phyloP scores from a whole-genome alignment of 169 alveolate species.

The Theileria equi region DNA sequence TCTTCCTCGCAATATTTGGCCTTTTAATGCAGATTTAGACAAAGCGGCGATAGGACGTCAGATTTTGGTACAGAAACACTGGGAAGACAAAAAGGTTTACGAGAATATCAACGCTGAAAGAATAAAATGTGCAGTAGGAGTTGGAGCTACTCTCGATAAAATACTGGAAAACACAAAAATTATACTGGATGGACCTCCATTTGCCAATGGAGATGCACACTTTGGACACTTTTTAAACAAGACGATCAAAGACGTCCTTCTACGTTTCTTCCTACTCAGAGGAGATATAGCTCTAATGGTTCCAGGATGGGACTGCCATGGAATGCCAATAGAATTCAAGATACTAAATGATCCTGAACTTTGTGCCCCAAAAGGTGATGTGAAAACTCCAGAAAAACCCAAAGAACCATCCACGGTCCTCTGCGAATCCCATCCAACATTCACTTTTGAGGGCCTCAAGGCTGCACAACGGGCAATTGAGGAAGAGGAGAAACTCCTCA shows the following conservation, averaged over 20 bases:
- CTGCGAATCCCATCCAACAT: too few relatives aligned
- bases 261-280: constrained; percentile 67
- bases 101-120: constrained; percentile 17
- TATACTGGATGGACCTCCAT: constrained; percentile 88
- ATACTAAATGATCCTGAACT: constrained; percentile 38
- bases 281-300: constrained; percentile 72
- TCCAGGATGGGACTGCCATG: constrained; percentile 90
- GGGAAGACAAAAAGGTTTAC: constrained; percentile 58
- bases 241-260: constrained; percentile 79
- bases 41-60: constrained; percentile 54
- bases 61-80: constrained; percentile 45
- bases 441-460: constrained; percentile 1
- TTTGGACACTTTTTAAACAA: constrained; percentile 85
- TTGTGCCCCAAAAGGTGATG: constrained; percentile 41
- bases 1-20: constrained; percentile 54
- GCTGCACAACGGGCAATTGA: neutral
- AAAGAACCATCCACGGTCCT: neutral
- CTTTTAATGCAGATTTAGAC: constrained; percentile 24
- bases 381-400: constrained; percentile 29
- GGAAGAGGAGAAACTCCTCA: constrained; percentile 12
- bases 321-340: constrained; percentile 84
- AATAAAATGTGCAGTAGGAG: neutral
- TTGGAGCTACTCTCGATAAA: neutral
- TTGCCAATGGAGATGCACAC: constrained; percentile 84
- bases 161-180: constrained; percentile 20